These are phyloP conservation scores for Coniophora puteana DNA, from an alignment of 1,284 basidiomycete species.

Conservation along the genomic window DNA sequence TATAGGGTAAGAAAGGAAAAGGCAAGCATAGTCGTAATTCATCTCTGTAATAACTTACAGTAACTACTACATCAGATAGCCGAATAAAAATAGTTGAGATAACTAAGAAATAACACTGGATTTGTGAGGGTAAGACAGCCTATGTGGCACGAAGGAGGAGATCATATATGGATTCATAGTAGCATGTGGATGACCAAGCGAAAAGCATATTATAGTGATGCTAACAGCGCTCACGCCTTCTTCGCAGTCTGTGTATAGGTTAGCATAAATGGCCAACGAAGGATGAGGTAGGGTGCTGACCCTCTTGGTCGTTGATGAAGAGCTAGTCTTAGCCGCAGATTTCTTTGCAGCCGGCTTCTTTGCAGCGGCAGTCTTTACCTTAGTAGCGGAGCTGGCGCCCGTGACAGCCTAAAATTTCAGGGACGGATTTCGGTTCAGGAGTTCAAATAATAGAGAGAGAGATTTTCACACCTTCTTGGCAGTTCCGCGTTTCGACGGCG, in stretches of 20 bases:
- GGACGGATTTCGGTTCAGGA: background rate
- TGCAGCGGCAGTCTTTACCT: conserved; percentile 32
- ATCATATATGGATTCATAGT: too few species aligned
- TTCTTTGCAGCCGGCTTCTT: conserved; percentile 36
- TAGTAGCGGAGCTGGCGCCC: conserved; percentile 35
- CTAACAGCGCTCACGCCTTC: background rate
- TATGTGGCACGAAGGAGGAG: too few species aligned
- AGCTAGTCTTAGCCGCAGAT: conserved; percentile 25
- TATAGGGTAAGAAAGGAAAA: too few species aligned
- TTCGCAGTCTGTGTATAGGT: background rate
- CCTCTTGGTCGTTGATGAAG: conserved; percentile 18
- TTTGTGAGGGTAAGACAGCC: too few species aligned
- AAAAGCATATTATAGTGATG: too few species aligned
- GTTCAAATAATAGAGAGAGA: background rate
- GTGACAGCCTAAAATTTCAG: conserved; percentile 39
- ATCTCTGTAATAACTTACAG: too few species aligned
- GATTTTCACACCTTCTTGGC: conserved; percentile 48
- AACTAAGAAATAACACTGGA: too few species aligned
- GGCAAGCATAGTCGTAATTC: too few species aligned
- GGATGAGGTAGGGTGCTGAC: background rate
- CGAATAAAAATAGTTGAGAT: too few species aligned
- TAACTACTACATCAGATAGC: too few species aligned
- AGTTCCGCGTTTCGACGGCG: conserved; percentile 42
- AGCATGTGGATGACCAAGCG: too few species aligned
- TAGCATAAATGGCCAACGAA: background rate